These are phyloP conservation scores for Hemileccinum hortonii DNA, from an alignment of 1,284 basidiomycete genomes.

Conservation along the genomic window DNA sequence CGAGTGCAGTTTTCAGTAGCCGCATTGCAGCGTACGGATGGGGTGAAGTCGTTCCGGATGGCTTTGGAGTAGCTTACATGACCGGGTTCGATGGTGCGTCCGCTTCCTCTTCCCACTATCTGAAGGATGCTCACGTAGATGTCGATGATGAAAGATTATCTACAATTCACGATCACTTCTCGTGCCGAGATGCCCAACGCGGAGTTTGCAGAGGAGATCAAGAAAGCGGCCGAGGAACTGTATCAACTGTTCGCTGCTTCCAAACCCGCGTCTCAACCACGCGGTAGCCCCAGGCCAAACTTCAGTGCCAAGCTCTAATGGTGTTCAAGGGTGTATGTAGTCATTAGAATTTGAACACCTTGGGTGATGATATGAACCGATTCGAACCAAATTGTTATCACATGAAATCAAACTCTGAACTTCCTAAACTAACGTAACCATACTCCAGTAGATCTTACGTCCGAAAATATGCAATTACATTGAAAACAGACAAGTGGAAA, in stretches of 20 bases:
- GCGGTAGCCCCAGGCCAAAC: neutral
- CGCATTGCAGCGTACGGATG: conserved; percentile 83
- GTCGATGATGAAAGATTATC: conserved; percentile 48
- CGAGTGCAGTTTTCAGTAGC: conserved; percentile 84
- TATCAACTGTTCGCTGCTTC: conserved; percentile 46
- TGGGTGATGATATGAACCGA: no score
- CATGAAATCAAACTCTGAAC: no score
- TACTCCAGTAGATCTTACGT: no score
- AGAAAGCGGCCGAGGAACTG: conserved; percentile 64
- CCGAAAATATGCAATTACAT: conserved; percentile 4
- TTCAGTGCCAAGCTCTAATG: conserved; percentile 18
- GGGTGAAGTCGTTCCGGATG: conserved; percentile 83
- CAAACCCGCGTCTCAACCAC: neutral
- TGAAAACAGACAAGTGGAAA: conserved; percentile 3
- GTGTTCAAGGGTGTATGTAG: no score
- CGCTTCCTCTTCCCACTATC: neutral
- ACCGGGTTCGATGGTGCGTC: conserved; percentile 65
- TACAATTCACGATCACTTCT: conserved; percentile 82
- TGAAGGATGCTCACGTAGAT: neutral
- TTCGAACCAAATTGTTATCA: no score
- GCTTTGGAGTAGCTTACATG: conserved; percentile 79
- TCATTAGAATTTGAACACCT: no score
- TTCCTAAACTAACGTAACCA: no score
- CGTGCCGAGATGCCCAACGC: conserved; percentile 74
- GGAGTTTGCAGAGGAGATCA: conserved; percentile 64